phyloP scores from a whole-genome alignment of 176 grass and related monocot genomes.

The Pontederia paniculata region DNA sequence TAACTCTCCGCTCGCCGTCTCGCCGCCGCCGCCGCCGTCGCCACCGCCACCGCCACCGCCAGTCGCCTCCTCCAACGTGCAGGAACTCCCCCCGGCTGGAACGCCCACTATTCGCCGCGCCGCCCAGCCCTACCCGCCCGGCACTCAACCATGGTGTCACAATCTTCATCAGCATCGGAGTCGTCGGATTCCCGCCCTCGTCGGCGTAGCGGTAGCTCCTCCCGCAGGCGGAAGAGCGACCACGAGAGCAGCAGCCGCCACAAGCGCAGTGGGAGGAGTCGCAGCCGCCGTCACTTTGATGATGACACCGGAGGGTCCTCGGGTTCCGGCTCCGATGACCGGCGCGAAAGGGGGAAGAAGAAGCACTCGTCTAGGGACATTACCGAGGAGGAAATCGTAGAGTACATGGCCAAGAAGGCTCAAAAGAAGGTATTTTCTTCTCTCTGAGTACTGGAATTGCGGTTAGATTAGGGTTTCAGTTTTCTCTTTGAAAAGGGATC shows the following conservation, averaged over 20 bases:
- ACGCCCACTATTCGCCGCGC: too few relatives aligned
- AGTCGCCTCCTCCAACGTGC: too few relatives aligned
- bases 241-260: constrained; percentile 5
- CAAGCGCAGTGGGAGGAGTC: constrained; percentile 23
- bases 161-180: too few relatives aligned
- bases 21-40: too few relatives aligned
- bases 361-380: constrained; percentile 26
- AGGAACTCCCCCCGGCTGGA: too few relatives aligned
- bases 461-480: neutral
- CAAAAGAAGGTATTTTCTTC: constrained; percentile 56
- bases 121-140: too few relatives aligned
- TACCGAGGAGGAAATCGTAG: constrained; percentile 76
- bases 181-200: neutral
- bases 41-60: too few relatives aligned
- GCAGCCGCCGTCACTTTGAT: constrained; percentile 15
- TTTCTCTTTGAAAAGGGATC: too few relatives aligned
- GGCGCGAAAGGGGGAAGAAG: constrained; percentile 7
- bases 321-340: constrained; percentile 44
- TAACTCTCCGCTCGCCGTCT: too few relatives aligned
- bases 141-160: too few relatives aligned
- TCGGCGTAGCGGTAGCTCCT: constrained; percentile 10
- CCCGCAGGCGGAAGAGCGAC: constrained; percentile 16
- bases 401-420: constrained; percentile 84
- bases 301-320: constrained; percentile 22
- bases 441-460: neutral